phyloP scores from a whole-genome alignment of 805 yeast species.

The Ogataea ramenticola region DNA sequence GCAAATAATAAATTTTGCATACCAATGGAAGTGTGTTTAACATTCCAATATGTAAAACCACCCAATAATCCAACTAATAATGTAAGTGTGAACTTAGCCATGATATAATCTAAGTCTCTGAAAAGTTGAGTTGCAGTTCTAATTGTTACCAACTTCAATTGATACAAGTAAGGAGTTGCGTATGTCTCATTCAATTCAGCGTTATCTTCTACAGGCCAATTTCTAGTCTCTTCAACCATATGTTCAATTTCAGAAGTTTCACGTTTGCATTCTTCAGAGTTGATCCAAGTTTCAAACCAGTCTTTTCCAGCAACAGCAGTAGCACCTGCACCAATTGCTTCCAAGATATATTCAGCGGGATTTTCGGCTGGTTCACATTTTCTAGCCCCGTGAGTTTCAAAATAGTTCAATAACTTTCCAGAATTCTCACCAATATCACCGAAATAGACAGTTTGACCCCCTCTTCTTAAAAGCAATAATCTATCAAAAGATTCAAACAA shows the following conservation, averaged over 20 bases:
- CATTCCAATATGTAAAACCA: conserved; percentile 58
- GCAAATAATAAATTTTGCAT: conserved; percentile 53
- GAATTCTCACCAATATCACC: conserved; percentile 46
- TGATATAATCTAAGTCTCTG: conserved; percentile 42
- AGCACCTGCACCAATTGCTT: conserved; percentile 77
- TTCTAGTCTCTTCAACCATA: conserved; percentile 13
- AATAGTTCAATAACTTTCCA: conserved; percentile 34
- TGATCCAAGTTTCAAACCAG: conserved; percentile 59
- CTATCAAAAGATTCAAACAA: conserved; percentile 38
- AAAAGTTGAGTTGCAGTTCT: conserved; percentile 37
- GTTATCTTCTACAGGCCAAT: conserved; percentile 8
- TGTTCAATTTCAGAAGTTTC: conserved; percentile 24
- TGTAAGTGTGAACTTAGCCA: conserved; percentile 36
- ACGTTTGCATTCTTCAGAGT: conserved; percentile 19
- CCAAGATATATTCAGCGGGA: conserved; percentile 72
- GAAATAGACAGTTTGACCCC: conserved; percentile 48
- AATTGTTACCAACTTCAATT: conserved; percentile 26
- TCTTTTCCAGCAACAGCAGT: conserved; percentile 52
- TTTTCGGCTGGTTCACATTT: conserved; percentile 54
- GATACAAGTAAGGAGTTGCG: conserved; percentile 40
- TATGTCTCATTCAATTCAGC: conserved; percentile 11
- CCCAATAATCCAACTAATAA: conserved; percentile 36
- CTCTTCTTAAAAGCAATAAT: conserved; percentile 37
- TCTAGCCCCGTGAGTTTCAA: conserved; percentile 53
- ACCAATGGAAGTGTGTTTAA: conserved; percentile 43